These are phyloP conservation scores for Fusarium sarcochroum DNA, from an alignment of 2,329 filamentous ascomycete species.

Conservation along the genomic window DNA sequence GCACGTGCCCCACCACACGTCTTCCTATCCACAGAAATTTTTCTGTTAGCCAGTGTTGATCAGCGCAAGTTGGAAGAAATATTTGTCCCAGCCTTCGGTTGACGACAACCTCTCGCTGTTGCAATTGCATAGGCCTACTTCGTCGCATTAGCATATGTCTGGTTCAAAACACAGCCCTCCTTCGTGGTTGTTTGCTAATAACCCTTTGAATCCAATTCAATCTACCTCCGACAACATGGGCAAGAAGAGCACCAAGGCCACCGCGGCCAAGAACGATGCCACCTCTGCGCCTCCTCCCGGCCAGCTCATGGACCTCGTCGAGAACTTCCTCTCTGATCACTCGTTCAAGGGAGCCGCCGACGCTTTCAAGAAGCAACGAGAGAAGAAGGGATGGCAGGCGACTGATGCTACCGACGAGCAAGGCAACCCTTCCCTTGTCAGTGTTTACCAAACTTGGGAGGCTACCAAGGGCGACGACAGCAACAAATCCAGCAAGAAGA, in stretches of 20 bases:
- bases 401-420: constrained; percentile 31
- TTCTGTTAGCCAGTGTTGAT: constrained; percentile 36
- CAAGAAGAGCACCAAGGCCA: constrained; percentile 48
- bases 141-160: constrained; percentile 52
- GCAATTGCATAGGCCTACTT: constrained; percentile 8
- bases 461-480: constrained; percentile 40
- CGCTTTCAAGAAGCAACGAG: constrained; percentile 74
- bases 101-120: constrained; percentile 14
- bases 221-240: constrained; percentile 51
- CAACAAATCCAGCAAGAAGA: constrained; percentile 42
- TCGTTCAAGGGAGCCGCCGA: constrained; percentile 73
- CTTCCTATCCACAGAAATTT: constrained; percentile 47
- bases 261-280: constrained; percentile 40
- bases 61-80: constrained; percentile 27
- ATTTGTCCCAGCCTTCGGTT: constrained; percentile 19
- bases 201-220: constrained; percentile 47
- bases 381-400: constrained; percentile 63
- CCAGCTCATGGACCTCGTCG: constrained; percentile 76
- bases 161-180: constrained; percentile 52
- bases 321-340: constrained; percentile 75
- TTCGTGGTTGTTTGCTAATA: constrained; percentile 62
- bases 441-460: constrained; percentile 67
- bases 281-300: constrained; percentile 61
- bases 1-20: constrained; percentile 35
- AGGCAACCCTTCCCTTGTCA: constrained; percentile 60